Conservation (phyloP, 2,329 filamentous ascomycete genomes). For the Penicillium olsonii region DNA sequence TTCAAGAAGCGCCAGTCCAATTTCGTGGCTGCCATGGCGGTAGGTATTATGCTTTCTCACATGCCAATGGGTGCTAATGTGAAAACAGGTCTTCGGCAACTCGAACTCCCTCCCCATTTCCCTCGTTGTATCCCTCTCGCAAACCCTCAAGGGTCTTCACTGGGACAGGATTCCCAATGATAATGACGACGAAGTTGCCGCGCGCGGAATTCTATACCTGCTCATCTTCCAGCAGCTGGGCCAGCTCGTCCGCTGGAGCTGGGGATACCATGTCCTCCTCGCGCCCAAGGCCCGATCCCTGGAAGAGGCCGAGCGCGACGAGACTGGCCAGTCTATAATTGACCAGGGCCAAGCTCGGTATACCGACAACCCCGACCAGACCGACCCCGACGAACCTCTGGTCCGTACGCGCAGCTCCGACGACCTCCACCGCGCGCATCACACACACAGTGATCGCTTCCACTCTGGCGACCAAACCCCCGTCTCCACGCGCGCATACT, state of each 20-base stretch:
- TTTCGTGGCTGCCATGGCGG: slow-evolving; percentile 94
- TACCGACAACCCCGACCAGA: slow-evolving; percentile 41
- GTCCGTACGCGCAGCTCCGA: slow-evolving; percentile 37
- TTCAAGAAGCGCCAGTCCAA: slow-evolving; percentile 86
- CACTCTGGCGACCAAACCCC: slow-evolving; percentile 45
- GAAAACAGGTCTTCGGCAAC: slow-evolving; percentile 79
- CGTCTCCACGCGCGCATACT: slow-evolving; percentile 33
- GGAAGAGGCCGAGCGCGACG: slow-evolving; percentile 43
- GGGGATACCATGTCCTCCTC: slow-evolving; percentile 95
- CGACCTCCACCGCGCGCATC: slow-evolving; percentile 18
- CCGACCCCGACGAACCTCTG: slow-evolving; percentile 39
- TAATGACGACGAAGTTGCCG: slow-evolving; percentile 91
- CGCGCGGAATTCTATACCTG: slow-evolving; percentile 90
- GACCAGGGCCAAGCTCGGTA: slow-evolving; percentile 44
- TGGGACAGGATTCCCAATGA: slow-evolving; percentile 91
- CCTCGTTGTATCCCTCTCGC: slow-evolving; percentile 87
- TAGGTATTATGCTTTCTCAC: slow-evolving; percentile 38
- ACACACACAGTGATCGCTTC: slow-evolving; percentile 25
- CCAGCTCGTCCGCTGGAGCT: slow-evolving; percentile 93
- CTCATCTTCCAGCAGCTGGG: slow-evolving; percentile 97
- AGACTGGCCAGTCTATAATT: slow-evolving; percentile 32
- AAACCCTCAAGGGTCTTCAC: slow-evolving; percentile 87
- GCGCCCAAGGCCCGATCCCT: slow-evolving; percentile 69
- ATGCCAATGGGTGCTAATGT: slow-evolving; percentile 1
- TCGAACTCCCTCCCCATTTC: slow-evolving; percentile 98